Conservation (phyloP, 2,329 filamentous ascomycete genomes). For the Triangularia verruculosa region DNA sequence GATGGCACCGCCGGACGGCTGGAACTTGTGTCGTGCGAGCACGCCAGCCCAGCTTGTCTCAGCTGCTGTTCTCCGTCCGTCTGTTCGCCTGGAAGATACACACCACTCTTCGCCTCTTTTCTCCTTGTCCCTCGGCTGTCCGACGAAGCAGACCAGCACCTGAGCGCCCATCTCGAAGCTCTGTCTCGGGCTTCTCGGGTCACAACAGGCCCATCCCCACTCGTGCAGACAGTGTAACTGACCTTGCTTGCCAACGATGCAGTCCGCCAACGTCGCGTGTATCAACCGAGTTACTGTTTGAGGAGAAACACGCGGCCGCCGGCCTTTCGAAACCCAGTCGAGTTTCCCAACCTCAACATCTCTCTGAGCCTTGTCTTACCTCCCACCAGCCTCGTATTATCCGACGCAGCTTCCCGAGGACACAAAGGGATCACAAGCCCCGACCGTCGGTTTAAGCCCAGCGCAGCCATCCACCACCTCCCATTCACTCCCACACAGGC, state of each 20-base stretch:
- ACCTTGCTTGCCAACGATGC: slow-evolving; percentile 33
- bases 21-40: slow-evolving; percentile 7
- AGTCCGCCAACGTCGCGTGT: slow-evolving; percentile 35
- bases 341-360: background rate
- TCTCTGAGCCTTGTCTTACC: background rate
- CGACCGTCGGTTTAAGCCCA: background rate
- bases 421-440: slow-evolving; percentile 2
- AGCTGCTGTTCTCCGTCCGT: background rate
- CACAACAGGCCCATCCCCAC: slow-evolving; percentile 4
- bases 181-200: slow-evolving; percentile 11
- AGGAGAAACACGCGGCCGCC: slow-evolving; percentile 16
- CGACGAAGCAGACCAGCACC: background rate
- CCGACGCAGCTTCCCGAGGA: slow-evolving; percentile 1
- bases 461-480: background rate
- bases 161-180: background rate
- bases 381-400: slow-evolving; percentile 1
- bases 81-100: slow-evolving; percentile 1
- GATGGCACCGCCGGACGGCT: slow-evolving; percentile 9
- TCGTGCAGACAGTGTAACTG: slow-evolving; percentile 14
- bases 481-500: slow-evolving; percentile 1
- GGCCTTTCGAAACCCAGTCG: background rate
- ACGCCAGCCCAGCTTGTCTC: slow-evolving; percentile 5
- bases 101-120: background rate
- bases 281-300: slow-evolving; percentile 21
- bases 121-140: slow-evolving; percentile 10